A percentile compares a stretch with the other conserved stretches of the same genome.
Conservation (phyloP, 2,329 filamentous ascomycete species). For the Aspergillus sclerotialis region DNA sequence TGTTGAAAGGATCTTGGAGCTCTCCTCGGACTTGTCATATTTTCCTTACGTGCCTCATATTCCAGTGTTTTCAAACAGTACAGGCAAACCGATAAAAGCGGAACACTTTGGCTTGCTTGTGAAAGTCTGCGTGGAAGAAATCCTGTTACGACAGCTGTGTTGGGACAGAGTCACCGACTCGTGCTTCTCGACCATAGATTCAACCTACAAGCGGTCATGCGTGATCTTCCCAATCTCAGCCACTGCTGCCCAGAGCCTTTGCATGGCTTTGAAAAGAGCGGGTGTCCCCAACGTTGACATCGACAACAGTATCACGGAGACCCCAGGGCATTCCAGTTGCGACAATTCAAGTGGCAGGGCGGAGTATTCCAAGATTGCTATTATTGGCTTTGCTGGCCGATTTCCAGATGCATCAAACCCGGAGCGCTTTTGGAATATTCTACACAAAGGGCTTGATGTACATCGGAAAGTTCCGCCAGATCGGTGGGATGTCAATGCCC, state of each 20-base stretch:
- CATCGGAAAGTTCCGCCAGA: constrained; percentile 59
- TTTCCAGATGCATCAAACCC: constrained; percentile 62
- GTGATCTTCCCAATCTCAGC: constrained; percentile 25
- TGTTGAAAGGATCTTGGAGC: constrained; percentile 44
- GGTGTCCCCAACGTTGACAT: constrained; percentile 19
- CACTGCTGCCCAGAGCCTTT: constrained; percentile 26
- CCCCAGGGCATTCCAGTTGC: constrained; percentile 11
- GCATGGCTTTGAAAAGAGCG: constrained; percentile 22
- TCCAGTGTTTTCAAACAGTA: constrained; percentile 32
- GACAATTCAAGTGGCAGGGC: constrained; percentile 22
- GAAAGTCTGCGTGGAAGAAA: constrained; percentile 28
- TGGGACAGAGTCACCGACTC: constrained; percentile 36
- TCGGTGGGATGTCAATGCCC: constrained; percentile 60
- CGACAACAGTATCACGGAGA: constrained; percentile 20
- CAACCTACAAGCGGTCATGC: constrained; percentile 8
- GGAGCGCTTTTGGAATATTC: constrained; percentile 62
- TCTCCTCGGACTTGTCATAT: constrained; percentile 24
- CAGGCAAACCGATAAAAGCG: constrained; percentile 22
- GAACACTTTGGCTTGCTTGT: constrained; percentile 26
- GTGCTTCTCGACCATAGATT: constrained; percentile 18
- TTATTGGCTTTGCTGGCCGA: constrained; percentile 70
- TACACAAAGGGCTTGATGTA: constrained; percentile 62
- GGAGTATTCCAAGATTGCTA: constrained; percentile 44
- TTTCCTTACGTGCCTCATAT: constrained; percentile 21
- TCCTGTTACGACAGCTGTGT: constrained; percentile 31